A percentile compares a stretch with the other conserved stretches of the same genome.
Evolutionary conservation across 805 yeast genomes (phyloP).

Genomic region (Lachancea sp.): DNA sequence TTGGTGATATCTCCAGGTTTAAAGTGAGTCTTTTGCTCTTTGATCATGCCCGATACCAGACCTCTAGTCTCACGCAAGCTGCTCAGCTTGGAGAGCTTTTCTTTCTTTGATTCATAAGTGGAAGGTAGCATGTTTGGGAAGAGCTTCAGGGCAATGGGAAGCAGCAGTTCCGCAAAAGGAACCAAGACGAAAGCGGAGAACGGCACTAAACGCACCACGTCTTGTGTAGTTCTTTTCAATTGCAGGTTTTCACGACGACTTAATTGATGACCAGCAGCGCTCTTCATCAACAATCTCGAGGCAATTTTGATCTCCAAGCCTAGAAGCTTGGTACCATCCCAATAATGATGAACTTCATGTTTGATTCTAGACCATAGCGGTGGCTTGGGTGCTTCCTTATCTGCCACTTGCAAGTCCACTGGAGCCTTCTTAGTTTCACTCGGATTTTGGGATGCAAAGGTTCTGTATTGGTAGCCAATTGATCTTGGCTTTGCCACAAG

Average conservation of each 20-base stretch:
- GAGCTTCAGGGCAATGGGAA: conserved; percentile 84
- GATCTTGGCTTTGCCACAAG: neutral
- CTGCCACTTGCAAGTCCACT: neutral
- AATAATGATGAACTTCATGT: conserved; percentile 84
- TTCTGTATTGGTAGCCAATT: neutral
- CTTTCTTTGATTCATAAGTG: conserved; percentile 68
- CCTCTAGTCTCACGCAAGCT: conserved; percentile 56
- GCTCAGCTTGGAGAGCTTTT: conserved; percentile 51
- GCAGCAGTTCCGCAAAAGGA: conserved; percentile 88
- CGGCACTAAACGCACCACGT: conserved; percentile 83
- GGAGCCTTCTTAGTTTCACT: neutral
- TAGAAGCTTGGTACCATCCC: conserved; percentile 91
- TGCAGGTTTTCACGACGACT: conserved; percentile 88
- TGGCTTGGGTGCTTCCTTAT: conserved; percentile 32
- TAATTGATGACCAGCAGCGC: conserved; percentile 85
- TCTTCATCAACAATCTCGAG: conserved; percentile 68
- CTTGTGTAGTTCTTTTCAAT: conserved; percentile 78
- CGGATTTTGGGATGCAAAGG: conserved; percentile 5
- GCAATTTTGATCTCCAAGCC: conserved; percentile 88
- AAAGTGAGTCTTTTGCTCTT: conserved; percentile 61
- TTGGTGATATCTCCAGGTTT: conserved; percentile 61
- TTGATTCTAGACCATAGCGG: conserved; percentile 79
- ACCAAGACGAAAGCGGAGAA: conserved; percentile 83
- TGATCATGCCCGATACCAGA: conserved; percentile 54
- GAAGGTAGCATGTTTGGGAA: conserved; percentile 94